Conservation (phyloP, 306 rosid genomes). For the Datisca glomerata region DNA sequence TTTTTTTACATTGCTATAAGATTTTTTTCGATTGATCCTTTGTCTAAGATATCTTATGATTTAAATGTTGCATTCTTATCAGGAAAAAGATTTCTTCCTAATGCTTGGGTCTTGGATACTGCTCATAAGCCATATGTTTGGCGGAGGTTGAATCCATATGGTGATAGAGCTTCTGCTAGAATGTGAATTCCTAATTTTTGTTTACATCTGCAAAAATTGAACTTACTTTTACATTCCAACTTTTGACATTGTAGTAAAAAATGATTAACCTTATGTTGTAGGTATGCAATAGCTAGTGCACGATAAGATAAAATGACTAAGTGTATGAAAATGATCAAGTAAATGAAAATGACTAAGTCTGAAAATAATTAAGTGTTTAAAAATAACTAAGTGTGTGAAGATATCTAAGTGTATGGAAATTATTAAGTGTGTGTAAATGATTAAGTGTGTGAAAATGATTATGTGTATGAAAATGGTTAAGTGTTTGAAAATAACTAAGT, state of each 20-base stretch:
- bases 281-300: constrained; percentile 99
- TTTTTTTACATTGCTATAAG: too few relatives aligned
- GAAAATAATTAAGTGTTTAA: too few relatives aligned
- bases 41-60: too few relatives aligned
- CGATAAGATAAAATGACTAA: constrained; percentile 99
- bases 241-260: constrained; percentile 3
- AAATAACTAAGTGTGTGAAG: too few relatives aligned
- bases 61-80: constrained; percentile 7
- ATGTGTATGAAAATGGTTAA: too few relatives aligned
- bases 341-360: too few relatives aligned
- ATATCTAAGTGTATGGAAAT: too few relatives aligned
- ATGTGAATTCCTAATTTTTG: constrained; percentile 52
- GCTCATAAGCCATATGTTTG: constrained; percentile 94
- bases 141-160: constrained; percentile 90
- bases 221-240: constrained; percentile 7
- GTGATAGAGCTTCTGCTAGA: constrained; percentile 96
- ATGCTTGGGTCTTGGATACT: constrained; percentile 94
- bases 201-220: constrained; percentile 3
- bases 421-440: too few relatives aligned
- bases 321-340: too few relatives aligned
- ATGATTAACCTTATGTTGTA: constrained; percentile 30
- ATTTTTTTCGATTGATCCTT: too few relatives aligned
- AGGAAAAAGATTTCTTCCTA: constrained; percentile 90
- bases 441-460: too few relatives aligned
- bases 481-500: too few relatives aligned